These are phyloP conservation scores for Kwoniella shandongensis DNA, from an alignment of 768 basidiomycete species.

Conservation along the genomic window DNA sequence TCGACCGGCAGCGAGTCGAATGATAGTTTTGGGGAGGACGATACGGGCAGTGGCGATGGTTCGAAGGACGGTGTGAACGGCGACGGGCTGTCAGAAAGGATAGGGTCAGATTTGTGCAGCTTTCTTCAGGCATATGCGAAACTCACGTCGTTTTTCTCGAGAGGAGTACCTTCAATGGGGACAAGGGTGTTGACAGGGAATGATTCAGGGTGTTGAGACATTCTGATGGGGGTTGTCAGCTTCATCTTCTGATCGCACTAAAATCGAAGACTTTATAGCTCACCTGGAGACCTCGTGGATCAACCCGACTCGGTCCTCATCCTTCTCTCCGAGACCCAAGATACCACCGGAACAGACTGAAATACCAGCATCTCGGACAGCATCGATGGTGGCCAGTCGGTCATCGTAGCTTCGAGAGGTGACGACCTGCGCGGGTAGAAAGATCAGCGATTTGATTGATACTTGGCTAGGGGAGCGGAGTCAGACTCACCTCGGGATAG, in stretches of 20 bases:
- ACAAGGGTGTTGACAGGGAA: conserved; percentile 98
- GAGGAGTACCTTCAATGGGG: conserved; percentile 89
- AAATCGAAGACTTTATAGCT: conserved; percentile 37
- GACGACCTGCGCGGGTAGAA: conserved; percentile 67
- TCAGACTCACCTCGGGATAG: conserved; percentile 72
- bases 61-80: conserved; percentile 78
- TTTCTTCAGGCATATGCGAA: not conserved
- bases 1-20: conserved; percentile 89
- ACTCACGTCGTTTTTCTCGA: conserved; percentile 81
- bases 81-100: conserved; percentile 65
- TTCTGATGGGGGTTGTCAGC: conserved; percentile 58
- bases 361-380: conserved; percentile 91
- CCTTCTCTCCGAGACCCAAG: conserved; percentile 86
- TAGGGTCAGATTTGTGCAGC: conserved; percentile 10
- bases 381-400: conserved; percentile 79
- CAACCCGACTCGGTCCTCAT: conserved; percentile 84
- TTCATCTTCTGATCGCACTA: not conserved
- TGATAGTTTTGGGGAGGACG: conserved; percentile 86
- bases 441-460: conserved; percentile 1
- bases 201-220: conserved; percentile 90
- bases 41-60: conserved; percentile 95
- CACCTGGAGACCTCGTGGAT: conserved; percentile 92
- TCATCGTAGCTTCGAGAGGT: conserved; percentile 94
- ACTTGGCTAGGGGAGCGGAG: not conserved
- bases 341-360: conserved; percentile 98